Percentiles rank a stretch among this genome's conserved stretches.
phyloP scores from a whole-genome alignment of 2,329 filamentous ascomycete genomes.

The Botrytis elliptica region DNA sequence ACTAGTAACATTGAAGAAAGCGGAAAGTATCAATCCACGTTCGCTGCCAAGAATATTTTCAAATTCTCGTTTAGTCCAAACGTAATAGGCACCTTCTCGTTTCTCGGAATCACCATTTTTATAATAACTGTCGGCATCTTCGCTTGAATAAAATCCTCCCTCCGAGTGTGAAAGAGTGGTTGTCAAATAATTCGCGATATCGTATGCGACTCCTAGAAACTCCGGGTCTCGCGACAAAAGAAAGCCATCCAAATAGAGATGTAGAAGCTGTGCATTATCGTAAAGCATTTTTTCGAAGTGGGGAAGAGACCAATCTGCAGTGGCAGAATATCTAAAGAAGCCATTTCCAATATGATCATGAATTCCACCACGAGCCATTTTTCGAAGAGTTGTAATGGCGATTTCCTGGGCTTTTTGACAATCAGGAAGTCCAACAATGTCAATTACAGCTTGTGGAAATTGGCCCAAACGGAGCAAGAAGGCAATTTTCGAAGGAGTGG shows the following conservation, averaged over 20 bases:
- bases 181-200: slow-evolving; percentile 84
- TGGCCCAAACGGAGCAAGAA: slow-evolving; percentile 75
- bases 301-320: slow-evolving; percentile 86
- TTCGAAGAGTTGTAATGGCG: slow-evolving; percentile 75
- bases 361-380: slow-evolving; percentile 71
- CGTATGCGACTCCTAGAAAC: slow-evolving; percentile 74
- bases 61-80: slow-evolving; percentile 90
- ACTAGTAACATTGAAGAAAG: slow-evolving; percentile 79
- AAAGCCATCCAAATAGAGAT: slow-evolving; percentile 85
- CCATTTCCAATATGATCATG: slow-evolving; percentile 76
- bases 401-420: slow-evolving; percentile 73
- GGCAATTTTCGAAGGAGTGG: slow-evolving; percentile 79
- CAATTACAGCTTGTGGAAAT: slow-evolving; percentile 70
- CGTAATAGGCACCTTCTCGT: slow-evolving; percentile 88
- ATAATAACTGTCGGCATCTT: slow-evolving; percentile 83
- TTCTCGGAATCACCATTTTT: slow-evolving; percentile 74
- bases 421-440: slow-evolving; percentile 84
- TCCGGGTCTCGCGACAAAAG: slow-evolving; percentile 58
- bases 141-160: slow-evolving; percentile 82
- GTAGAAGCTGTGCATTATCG: slow-evolving; percentile 83
- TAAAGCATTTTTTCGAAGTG: slow-evolving; percentile 98
- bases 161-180: slow-evolving; percentile 64
- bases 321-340: slow-evolving; percentile 84
- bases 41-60: slow-evolving; percentile 68
- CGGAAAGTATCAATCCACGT: slow-evolving; percentile 71